Evolutionary conservation across 1,139 yeast genomes (phyloP), one percentile per base, ranked within the genome.

Genomic region (Nadsonia commutata): DNA sequence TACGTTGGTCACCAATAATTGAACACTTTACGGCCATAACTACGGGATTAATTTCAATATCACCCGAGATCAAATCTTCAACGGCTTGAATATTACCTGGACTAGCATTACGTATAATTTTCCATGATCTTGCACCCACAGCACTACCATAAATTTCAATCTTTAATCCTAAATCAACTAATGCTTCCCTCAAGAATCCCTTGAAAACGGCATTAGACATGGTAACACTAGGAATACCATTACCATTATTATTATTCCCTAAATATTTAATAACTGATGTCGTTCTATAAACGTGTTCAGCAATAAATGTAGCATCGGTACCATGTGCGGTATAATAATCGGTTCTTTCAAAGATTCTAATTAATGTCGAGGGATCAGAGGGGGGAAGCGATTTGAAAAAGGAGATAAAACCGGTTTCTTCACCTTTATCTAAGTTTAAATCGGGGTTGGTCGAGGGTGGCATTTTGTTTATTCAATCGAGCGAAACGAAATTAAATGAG

Each of bases 51-150:
- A 74, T 64, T 39, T 71, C 73, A 23, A 71, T 53, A 7, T 64
- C 52, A 3, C 55, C 70, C 1, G 81, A 73, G 50, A 83, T 68
- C 61, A 84, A 64, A 31, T 80, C 85, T 49, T 84, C 95, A 40
- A 90, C 76, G 41, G 77, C 83, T 45, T 80, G 84, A 43, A 86
- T 66, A 58, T 90, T 88, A 3, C 98, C 98, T 0, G 97, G 96
- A 1, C 95, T 80, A 1, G 94, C 96, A 42, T 71, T 64, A 48
- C 72, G 71, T 23, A 71, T 48, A 43, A 81, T 56, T 40, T 66
- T 67, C 79, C 94, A 85, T 4, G 56, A 54, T 40, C 70, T 48
- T 41, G 46, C 59, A 21, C 47, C 54, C 42, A 60, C 63, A 37
- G 42, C 49, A 48, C 68, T 69, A 48, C 66, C 75, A 56, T 80